Evolutionary conservation across 1,139 yeast genomes (phyloP).

Genomic region (Trichomonascaceae sp.): DNA sequence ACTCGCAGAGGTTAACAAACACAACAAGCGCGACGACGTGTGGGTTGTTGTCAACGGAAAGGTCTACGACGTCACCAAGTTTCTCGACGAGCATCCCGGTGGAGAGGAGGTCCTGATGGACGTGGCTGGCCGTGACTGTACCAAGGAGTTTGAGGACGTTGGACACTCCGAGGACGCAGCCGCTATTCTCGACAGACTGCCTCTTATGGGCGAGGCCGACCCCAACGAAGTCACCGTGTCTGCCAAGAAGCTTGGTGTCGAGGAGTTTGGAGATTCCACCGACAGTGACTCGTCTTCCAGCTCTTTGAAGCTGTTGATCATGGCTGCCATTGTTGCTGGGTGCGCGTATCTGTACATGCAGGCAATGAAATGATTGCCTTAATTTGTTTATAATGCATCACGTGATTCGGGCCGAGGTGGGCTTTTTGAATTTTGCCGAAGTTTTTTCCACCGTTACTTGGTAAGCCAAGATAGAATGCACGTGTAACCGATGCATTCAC

Average conservation of each 20-base stretch:
- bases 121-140: conserved; percentile 85
- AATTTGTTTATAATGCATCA: no score
- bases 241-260: conserved; percentile 9
- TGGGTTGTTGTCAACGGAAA: conserved; percentile 88
- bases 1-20: conserved; percentile 64
- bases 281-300: conserved; percentile 10
- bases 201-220: conserved; percentile 53
- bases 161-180: conserved; percentile 97
- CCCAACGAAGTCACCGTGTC: conserved; percentile 15
- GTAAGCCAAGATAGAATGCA: no score
- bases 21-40: conserved; percentile 64
- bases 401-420: no score
- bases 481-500: no score
- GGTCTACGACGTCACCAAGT: conserved; percentile 74
- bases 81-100: conserved; percentile 96
- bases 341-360: conserved; percentile 40
- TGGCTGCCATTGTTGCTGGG: conserved; percentile 40
- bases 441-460: no score
- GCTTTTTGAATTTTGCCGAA: no score
- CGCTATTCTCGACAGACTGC: conserved; percentile 51
- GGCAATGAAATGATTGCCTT: conserved; percentile 7
- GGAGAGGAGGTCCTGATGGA: conserved; percentile 95
- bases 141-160: conserved; percentile 88
- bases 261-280: conserved; percentile 8
- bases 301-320: conserved; percentile 33